A percentile compares a stretch with the other conserved stretches of the same genome.
Conservation (phyloP, 1,284 basidiomycete genomes). For the Tetrapyrgos nigripes region DNA sequence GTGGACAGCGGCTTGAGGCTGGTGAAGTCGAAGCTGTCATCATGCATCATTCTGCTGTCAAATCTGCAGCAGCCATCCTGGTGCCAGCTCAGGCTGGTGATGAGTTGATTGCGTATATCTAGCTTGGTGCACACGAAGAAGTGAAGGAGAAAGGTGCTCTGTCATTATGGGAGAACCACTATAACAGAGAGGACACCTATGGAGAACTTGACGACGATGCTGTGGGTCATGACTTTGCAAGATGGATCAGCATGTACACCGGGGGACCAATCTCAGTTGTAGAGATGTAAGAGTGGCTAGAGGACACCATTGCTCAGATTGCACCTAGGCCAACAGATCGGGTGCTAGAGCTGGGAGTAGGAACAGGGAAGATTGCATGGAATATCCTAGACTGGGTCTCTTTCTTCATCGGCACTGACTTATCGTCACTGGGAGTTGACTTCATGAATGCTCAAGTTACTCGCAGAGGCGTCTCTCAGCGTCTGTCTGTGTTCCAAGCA, state of each 20-base stretch:
- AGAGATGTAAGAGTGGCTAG: constrained; percentile 12
- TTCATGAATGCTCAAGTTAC: background rate
- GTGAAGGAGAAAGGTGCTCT: background rate
- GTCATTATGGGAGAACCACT: constrained; percentile 8
- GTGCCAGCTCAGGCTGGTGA: background rate
- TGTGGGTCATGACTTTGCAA: constrained; percentile 8
- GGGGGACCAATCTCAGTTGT: constrained; percentile 1
- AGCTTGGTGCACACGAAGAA: background rate
- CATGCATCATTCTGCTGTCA: background rate
- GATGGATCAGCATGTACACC: constrained; percentile 13
- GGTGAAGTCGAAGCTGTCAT: constrained; percentile 1
- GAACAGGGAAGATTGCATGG: constrained; percentile 8
- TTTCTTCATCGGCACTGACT: constrained; percentile 7
- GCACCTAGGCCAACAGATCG: background rate
- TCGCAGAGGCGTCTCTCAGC: background rate
- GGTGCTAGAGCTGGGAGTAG: constrained; percentile 11
- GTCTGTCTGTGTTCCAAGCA: background rate
- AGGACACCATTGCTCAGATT: constrained; percentile 9
- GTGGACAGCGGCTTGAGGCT: constrained; percentile 12
- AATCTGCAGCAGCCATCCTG: background rate
- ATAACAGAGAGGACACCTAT: constrained; percentile 5
- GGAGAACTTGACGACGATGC: background rate
- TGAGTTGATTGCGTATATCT: background rate
- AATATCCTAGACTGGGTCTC: background rate
- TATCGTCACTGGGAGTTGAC: background rate